These are phyloP conservation scores for Colletotrichum liriopes DNA, from an alignment of 2,329 filamentous ascomycete species.

Conservation along the genomic window DNA sequence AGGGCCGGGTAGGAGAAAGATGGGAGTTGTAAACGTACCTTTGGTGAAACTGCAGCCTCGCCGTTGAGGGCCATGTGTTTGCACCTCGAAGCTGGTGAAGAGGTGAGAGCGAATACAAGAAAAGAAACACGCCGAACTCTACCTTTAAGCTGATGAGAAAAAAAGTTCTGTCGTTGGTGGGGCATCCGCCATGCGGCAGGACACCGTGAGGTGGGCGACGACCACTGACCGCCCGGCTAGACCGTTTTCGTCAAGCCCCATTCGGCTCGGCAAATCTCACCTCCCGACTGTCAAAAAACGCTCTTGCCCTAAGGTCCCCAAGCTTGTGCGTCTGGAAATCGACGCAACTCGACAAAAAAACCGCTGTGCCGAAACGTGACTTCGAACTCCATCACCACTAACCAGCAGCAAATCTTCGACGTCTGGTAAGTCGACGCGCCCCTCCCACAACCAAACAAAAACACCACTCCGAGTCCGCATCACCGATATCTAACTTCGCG, in stretches of 20 bases:
- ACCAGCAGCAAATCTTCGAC: conserved; percentile 43
- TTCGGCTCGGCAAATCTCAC: conserved; percentile 34
- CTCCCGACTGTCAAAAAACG: conserved; percentile 3
- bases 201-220: conserved; percentile 1
- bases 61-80: neutral
- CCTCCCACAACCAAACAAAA: conserved; percentile 39
- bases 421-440: conserved; percentile 43
- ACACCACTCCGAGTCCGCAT: conserved; percentile 46
- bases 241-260: neutral
- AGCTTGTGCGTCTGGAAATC: conserved; percentile 20
- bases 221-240: conserved; percentile 23
- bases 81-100: conserved; percentile 25
- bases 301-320: conserved; percentile 18
- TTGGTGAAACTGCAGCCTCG: neutral
- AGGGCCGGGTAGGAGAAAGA: conserved; percentile 21
- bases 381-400: conserved; percentile 33
- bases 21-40: conserved; percentile 45
- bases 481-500: conserved; percentile 45
- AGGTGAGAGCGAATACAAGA: neutral
- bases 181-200: neutral
- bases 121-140: neutral
- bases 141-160: conserved; percentile 14
- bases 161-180: conserved; percentile 35
- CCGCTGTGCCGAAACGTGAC: conserved; percentile 26
- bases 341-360: conserved; percentile 28